Evolutionary conservation across 371 early-diverging fungal genomes (phyloP).

Genomic region (Mortierella sp.): DNA sequence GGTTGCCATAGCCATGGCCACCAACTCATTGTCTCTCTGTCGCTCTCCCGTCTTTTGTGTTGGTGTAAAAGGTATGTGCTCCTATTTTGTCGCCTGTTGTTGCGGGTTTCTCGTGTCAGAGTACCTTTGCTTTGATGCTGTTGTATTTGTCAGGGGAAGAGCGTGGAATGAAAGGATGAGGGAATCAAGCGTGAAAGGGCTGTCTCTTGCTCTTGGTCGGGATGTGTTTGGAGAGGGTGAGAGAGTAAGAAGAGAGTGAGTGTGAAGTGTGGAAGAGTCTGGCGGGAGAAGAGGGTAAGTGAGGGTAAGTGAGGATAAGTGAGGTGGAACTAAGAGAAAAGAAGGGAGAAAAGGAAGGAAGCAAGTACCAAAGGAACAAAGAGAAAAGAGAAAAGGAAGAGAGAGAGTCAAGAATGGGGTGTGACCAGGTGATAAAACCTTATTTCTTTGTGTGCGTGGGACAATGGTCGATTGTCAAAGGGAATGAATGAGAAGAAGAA

Average conservation of each 20-base stretch:
- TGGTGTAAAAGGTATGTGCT: neutral
- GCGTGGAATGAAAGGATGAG: neutral
- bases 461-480: too few relatives aligned
- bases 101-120: neutral
- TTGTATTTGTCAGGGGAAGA: neutral
- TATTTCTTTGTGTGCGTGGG: too few relatives aligned
- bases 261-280: neutral
- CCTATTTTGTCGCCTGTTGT: neutral
- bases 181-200: neutral
- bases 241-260: neutral
- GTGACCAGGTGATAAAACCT: neutral
- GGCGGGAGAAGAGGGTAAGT: neutral
- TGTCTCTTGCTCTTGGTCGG: neutral
- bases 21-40: constrained; percentile 27
- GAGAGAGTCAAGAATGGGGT: neutral
- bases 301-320: too few relatives aligned
- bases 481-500: neutral
- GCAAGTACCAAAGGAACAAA: neutral
- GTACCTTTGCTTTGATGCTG: neutral
- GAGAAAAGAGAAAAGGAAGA: constrained; percentile 9
- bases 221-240: neutral
- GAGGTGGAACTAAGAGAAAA: neutral
- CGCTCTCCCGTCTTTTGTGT: neutral
- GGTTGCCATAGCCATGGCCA: constrained; percentile 46
- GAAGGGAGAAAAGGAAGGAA: neutral